Evolutionary conservation across 2,329 filamentous ascomycete species (phyloP), one percentile per base, ranked within the genome.

Genomic region (Amesomyces nigricolor): DNA sequence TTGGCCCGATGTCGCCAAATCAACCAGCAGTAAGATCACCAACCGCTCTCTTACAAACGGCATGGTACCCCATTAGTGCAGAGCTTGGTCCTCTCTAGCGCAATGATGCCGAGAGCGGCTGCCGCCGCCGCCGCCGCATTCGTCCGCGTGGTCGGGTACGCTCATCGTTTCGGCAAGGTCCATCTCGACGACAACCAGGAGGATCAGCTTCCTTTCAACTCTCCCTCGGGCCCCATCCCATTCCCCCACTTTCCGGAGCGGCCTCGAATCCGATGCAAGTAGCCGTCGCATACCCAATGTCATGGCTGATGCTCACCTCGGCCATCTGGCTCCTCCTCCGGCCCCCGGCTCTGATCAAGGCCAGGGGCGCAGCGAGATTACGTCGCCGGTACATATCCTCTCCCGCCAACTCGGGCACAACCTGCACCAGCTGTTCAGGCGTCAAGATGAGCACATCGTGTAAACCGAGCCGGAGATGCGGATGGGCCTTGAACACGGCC

Each of bases 261-360:
- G 53, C 48, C 37, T 65, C 53, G 44, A 67, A 64, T 3, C 79
- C 82, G 35, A 89, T 61, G 60, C 85, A 88, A 1, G 86, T 76
- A 6, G 87, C 87, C 17, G 80, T 85, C 9, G 90, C 90, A 71
- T 91, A 95, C 7, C 89, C 86, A 2, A 82, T 85, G 69, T 96
- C 91, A 68, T 96, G 91, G 65, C 87, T 94, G 63, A 96, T 95
- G 57, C 87, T 92, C 44, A 96, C 68, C 64, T 81, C 76, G 13
- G 85, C 89, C 48, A 82, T 74, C 61, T 83, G 79, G 57, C 75
- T 68, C 40, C 58, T 64, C n/a, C 62, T 67, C 16, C 56, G 64
- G 14, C 61, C 17, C 13, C 54, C 60, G 7, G 65, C 67, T 57
- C 62, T 67, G 55, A 79, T 71, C 49, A 77, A 63, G 7, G 74